Base-by-base conservation (phyloP, 768 basidiomycete genomes). In the Auricularia auricula-judae region DNA sequence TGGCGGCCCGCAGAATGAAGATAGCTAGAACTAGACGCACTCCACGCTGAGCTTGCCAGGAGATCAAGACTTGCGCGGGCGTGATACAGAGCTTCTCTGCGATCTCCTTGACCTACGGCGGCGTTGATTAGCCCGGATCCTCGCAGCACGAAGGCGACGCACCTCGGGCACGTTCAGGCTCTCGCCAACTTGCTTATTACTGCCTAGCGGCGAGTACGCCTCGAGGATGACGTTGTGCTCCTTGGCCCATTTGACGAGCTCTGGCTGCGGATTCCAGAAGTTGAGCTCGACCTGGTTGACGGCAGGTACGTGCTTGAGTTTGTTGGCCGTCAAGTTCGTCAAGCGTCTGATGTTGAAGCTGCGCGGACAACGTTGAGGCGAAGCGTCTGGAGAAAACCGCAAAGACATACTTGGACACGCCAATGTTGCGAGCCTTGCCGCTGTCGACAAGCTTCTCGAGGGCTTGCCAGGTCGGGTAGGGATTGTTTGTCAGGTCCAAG, bases 241-340 rank as follows among this genome's bases (percentile, higher is more conserved):
- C 71, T 84, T 84, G 1, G 87, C 77, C 86, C 86, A 91, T 84
- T 86, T 74, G 54, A 92, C 70, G n/a, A 92, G 77, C 65, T 89
- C 88, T 0, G 85, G 84, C 70, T 92, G 89, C 23, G 89, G 88
- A 70, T 85, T 82, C 81, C 84, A 88, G 74, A 83, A 89, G 73
- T 77, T 91, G 58, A 92, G 80, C 70, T 91, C 90, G 36, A 91
- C 84, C 72, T 91, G 90, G 72, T 92, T 89, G 65, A 88, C 78
- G n/a, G 81, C 86, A 0, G 87, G 85, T 65, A 77, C 76, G 67
- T 84, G 78, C 71, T 82, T 87, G 69, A 83, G 76, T 10, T 82
- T 76, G 67, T 82, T 85, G 5, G 84, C 79, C 3, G 84, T 85
- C 61, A 88, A 74, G 67, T 90, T 87, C 69, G 83, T 76, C 61